Evolutionary conservation across 1,284 basidiomycete genomes (phyloP), one percentile per base, ranked within the genome.

Genomic region (Ceratobasidium sp.): DNA sequence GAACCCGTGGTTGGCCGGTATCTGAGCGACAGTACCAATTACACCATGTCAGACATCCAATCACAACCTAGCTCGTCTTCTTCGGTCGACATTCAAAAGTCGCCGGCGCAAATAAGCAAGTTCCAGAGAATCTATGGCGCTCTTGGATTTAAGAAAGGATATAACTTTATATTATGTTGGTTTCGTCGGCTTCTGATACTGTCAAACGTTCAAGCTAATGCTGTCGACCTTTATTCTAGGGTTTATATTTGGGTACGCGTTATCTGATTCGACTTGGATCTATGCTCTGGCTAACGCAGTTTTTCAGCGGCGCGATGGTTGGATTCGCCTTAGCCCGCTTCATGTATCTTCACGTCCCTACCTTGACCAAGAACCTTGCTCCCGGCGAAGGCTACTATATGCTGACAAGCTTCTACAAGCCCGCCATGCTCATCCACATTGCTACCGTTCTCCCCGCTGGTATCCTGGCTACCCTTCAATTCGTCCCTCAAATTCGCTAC

Each of bases 401-500:
- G 14, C 65, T 43, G 10, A 12, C 6, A 26, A 21, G 53, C 41
- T 18, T 58, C 36, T 69, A 69, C 53, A 45, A 41, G 34, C 58
- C 39, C n/a, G 62, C 58, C 36, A 45, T 73, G n/a, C 32, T 73
- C 41, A 39, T 73, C 12, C 72, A 73, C 26, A 21, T 73, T 12
- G 60, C 39, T n/a, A 21, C 55, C 23, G 48, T 67, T 21, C 45
- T 73, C 4, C 61, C 62, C 23, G 64, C 64, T 16, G 65, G 72
- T 28, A 62, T 75, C 30, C 57, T 75, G 34, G 55, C 72, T 10
- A 59, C 60, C 18, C 28, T 70, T 9, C 74, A 75, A 45, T 73
- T 75, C 46, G 48, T 75, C n/a, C 74, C 74, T 23, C 50, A 28
- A 1, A 71, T 75, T 23, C 64, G 65, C 9, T 52, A 73, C 32